phyloP scores from a whole-genome alignment of 2,329 filamentous ascomycete species.

The Aureobasidium sp. region DNA sequence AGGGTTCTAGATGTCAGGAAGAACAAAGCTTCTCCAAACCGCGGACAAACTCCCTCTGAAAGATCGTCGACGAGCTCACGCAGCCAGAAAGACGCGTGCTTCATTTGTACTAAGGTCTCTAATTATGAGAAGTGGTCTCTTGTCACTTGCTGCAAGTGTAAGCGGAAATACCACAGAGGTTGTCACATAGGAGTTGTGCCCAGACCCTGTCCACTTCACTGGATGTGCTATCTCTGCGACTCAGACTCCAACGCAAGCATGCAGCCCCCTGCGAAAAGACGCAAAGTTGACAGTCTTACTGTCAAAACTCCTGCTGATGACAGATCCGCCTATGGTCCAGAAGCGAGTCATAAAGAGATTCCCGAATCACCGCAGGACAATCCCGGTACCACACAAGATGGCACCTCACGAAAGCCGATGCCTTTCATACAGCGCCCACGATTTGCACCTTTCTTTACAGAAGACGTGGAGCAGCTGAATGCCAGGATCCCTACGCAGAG shows the following conservation, averaged over 20 bases:
- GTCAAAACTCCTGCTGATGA: not conserved
- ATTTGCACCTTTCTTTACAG: not conserved
- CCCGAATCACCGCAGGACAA: constrained; percentile 9
- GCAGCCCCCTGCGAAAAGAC: not conserved
- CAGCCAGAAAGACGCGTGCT: constrained; percentile 22
- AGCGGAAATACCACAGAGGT: constrained; percentile 29
- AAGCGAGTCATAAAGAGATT: not conserved
- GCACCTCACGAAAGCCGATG: not conserved
- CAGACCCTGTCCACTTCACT: not conserved
- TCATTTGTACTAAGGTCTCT: constrained; percentile 25
- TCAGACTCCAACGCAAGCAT: not conserved
- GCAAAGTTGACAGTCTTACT: not conserved
- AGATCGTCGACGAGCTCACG: constrained; percentile 15
- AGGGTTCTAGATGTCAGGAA: not conserved
- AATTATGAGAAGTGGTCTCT: constrained; percentile 25
- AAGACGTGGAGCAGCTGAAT: not conserved
- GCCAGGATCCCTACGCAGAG: not conserved
- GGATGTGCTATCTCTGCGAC: not conserved
- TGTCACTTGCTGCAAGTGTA: constrained; percentile 29
- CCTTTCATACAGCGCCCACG: not conserved
- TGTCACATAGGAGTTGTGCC: constrained; percentile 26
- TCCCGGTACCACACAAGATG: not conserved
- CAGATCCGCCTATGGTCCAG: too few relatives aligned
- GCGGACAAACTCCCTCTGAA: constrained; percentile 20
- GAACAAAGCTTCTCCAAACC: constrained; percentile 17